Conservation (phyloP, 2,329 filamentous ascomycete genomes). For the Daldinia sp. region DNA sequence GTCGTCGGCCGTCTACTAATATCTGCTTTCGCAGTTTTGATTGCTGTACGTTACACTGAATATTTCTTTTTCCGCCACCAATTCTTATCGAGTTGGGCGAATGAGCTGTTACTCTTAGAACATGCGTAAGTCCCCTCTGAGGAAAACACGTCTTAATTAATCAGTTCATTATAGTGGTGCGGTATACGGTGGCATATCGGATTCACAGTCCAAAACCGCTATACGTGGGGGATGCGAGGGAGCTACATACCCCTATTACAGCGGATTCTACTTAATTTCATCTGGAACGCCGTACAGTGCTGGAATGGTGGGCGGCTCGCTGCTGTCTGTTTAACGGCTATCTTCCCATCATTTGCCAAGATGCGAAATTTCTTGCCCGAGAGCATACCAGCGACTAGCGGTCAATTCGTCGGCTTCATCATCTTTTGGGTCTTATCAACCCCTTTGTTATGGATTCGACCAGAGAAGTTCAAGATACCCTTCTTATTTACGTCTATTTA, state of each 20-base stretch:
- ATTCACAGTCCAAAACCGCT: conserved; percentile 63
- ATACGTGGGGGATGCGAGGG: conserved; percentile 62
- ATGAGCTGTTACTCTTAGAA: not conserved
- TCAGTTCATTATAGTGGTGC: conserved; percentile 51
- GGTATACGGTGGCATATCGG: conserved; percentile 64
- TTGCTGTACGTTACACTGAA: conserved; percentile 48
- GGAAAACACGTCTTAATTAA: not conserved
- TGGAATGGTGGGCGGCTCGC: conserved; percentile 54
- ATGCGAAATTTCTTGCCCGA: conserved; percentile 60
- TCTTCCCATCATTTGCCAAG: conserved; percentile 59
- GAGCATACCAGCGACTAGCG: conserved; percentile 55
- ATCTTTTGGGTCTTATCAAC: conserved; percentile 64
- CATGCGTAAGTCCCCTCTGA: not conserved
- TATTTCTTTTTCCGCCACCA: not conserved
- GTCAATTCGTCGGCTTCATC: conserved; percentile 62
- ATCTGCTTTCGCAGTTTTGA: conserved; percentile 57
- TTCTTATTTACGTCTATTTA: conserved; percentile 59
- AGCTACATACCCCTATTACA: conserved; percentile 62
- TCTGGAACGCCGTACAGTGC: conserved; percentile 62
- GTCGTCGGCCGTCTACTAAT: conserved; percentile 58
- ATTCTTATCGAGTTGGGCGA: not conserved
- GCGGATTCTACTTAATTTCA: conserved; percentile 62
- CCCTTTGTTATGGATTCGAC: conserved; percentile 62
- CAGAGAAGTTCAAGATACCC: conserved; percentile 62
- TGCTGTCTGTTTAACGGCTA: conserved; percentile 58